A percentile compares a stretch with the other conserved stretches of the same genome.
phyloP scores from a whole-genome alignment of 2,329 filamentous ascomycete species.

The Aspergillus jensenii region DNA sequence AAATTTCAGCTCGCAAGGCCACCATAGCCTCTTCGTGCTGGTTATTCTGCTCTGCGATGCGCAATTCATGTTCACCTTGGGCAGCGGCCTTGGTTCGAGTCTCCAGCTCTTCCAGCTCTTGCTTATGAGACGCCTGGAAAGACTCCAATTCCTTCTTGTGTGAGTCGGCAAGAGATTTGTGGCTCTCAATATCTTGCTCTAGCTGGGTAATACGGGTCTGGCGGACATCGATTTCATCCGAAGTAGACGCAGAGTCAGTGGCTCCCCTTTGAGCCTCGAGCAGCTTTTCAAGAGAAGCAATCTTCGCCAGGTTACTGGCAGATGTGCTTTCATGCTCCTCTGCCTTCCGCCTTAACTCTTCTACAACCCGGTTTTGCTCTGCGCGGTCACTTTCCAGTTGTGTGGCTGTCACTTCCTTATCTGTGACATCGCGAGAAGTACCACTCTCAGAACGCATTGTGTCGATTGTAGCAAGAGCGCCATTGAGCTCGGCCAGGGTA shows the following conservation, averaged over 20 bases:
- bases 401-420: slow-evolving; percentile 43
- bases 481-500: slow-evolving; percentile 73
- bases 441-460: slow-evolving; percentile 38
- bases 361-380: slow-evolving; percentile 61
- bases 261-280: slow-evolving; percentile 69
- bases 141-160: slow-evolving; percentile 55
- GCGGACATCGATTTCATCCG: slow-evolving; percentile 53
- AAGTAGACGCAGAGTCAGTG: slow-evolving; percentile 62
- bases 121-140: slow-evolving; percentile 54
- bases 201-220: slow-evolving; percentile 52
- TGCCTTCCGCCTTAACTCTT: slow-evolving; percentile 69
- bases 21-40: slow-evolving; percentile 61
- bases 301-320: slow-evolving; percentile 64
- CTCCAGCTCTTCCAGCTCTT: slow-evolving; percentile 42
- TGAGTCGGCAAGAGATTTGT: slow-evolving; percentile 55
- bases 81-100: slow-evolving; percentile 35
- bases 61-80: slow-evolving; percentile 38
- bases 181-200: slow-evolving; percentile 56
- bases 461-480: slow-evolving; percentile 57
- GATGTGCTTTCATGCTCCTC: slow-evolving; percentile 78
- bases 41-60: slow-evolving; percentile 52
- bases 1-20: slow-evolving; percentile 61
- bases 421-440: slow-evolving; percentile 16
- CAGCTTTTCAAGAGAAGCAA: slow-evolving; percentile 71
- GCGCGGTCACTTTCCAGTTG: slow-evolving; percentile 52